These are phyloP conservation scores for Trichosporon asahii DNA, from an alignment of 1,284 basidiomycete genomes.

Conservation along the genomic window DNA sequence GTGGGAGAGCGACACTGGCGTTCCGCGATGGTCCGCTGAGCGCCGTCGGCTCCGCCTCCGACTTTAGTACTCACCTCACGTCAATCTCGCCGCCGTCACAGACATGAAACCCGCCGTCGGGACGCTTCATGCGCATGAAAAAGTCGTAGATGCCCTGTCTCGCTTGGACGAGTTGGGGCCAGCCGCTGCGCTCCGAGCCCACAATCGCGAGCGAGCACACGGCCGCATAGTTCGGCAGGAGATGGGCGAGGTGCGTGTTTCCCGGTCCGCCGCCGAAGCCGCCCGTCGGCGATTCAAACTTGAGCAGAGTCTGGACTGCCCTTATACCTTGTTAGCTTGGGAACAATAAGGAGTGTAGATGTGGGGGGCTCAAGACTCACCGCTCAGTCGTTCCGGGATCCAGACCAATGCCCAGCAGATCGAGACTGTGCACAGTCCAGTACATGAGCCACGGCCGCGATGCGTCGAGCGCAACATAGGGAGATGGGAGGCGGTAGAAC, in stretches of 20 bases:
- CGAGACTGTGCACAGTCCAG: conserved; percentile 81
- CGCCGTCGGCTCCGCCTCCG: too few relatives aligned
- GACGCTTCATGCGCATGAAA: conserved; percentile 88
- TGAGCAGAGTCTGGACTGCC: conserved; percentile 60
- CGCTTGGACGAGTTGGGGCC: conserved; percentile 68
- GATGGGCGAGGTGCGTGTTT: conserved; percentile 69
- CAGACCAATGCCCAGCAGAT: conserved; percentile 68
- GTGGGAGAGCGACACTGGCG: too few relatives aligned
- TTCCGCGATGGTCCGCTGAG: too few relatives aligned
- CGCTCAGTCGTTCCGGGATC: conserved; percentile 70
- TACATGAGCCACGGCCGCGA: conserved; percentile 89
- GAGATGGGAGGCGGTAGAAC: conserved; percentile 58
- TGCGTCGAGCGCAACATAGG: conserved; percentile 80
- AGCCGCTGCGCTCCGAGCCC: conserved; percentile 67
- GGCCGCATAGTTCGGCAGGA: conserved; percentile 86
- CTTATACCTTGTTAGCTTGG: conserved; percentile 28
- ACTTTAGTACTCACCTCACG: conserved; percentile 62
- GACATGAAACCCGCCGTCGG: conserved; percentile 91
- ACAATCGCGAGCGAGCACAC: conserved; percentile 79
- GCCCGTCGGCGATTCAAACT: conserved; percentile 73
- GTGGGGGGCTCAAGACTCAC: conserved; percentile 52
- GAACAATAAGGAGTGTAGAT: neutral
- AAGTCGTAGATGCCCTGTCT: conserved; percentile 78
- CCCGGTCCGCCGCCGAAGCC: conserved; percentile 90
- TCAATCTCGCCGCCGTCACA: conserved; percentile 87